Percentiles rank a stretch among this genome's conserved stretches.
Evolutionary conservation across 306 rosid species (phyloP).

Genomic region (Nissolia schottii): DNA sequence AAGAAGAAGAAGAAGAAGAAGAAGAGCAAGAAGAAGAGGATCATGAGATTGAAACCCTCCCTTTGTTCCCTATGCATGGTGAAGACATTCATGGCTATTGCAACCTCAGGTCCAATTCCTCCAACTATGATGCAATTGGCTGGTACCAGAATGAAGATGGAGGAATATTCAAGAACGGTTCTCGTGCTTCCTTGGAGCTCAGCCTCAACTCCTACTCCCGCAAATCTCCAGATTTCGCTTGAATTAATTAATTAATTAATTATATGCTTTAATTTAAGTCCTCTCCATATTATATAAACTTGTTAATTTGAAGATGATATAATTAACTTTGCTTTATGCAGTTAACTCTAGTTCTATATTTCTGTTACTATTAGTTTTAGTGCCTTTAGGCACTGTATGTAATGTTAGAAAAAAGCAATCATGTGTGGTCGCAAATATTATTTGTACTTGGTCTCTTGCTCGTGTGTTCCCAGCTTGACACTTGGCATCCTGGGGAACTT

Average conservation of each 20-base stretch:
- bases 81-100: constrained; percentile 65
- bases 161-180: constrained; percentile 27
- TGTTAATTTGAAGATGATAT: not conserved
- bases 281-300: too few relatives aligned
- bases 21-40: constrained; percentile 17
- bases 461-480: constrained; percentile 33
- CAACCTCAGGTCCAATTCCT: constrained; percentile 50
- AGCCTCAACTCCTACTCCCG: constrained; percentile 72
- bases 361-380: too few relatives aligned
- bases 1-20: constrained; percentile 34
- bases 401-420: constrained; percentile 14
- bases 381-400: constrained; percentile 18
- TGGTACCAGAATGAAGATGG: constrained; percentile 42
- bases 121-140: constrained; percentile 42
- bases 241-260: too few relatives aligned
- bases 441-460: constrained; percentile 10
- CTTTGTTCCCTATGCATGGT: constrained; percentile 86
- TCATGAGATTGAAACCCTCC: constrained; percentile 81
- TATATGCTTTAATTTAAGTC: too few relatives aligned
- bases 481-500: constrained; percentile 31
- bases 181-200: constrained; percentile 81
- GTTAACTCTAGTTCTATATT: constrained; percentile 1
- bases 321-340: not conserved
- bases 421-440: not conserved
- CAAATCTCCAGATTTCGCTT: constrained; percentile 48